Conservation (phyloP, 345 rosid genomes). For the Pugionium cornutum region DNA sequence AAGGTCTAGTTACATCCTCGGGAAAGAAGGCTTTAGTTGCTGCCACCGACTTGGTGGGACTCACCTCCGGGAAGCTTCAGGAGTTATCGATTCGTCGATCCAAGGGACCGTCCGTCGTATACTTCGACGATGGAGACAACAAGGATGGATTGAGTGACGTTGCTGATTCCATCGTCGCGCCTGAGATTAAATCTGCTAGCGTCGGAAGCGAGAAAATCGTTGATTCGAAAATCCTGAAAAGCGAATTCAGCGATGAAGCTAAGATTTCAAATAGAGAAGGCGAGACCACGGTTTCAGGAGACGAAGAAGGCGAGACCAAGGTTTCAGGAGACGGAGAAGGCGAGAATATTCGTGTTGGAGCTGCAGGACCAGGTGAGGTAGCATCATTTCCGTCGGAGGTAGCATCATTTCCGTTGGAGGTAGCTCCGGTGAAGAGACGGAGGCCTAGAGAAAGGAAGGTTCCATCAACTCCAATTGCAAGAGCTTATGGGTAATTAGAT, state of each 20-base stretch:
- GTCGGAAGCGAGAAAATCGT: conserved; percentile 18
- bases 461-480: conserved; percentile 86
- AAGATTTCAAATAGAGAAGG: conserved; percentile 30
- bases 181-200: conserved; percentile 29
- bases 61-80: conserved; percentile 69
- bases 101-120: conserved; percentile 69
- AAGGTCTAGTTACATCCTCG: conserved; percentile 55
- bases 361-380: conserved; percentile 19
- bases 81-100: conserved; percentile 50
- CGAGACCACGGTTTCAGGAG: conserved; percentile 31
- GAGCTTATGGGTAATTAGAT: conserved; percentile 76
- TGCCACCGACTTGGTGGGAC: conserved; percentile 79
- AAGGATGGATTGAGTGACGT: conserved; percentile 8
- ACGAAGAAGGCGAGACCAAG: conserved; percentile 20
- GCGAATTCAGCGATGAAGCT: conserved; percentile 12
- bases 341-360: conserved; percentile 24
- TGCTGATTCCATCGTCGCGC: neutral
- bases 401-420: too few relatives aligned
- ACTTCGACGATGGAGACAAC: conserved; percentile 30
- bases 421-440: conserved; percentile 56
- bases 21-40: conserved; percentile 66
- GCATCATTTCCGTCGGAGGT: conserved; percentile 23
- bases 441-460: conserved; percentile 84
- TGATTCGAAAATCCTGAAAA: conserved; percentile 28
- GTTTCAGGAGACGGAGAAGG: conserved; percentile 26